Base-by-base conservation (phyloP, 345 rosid species). In the Brassica cretica region DNA sequence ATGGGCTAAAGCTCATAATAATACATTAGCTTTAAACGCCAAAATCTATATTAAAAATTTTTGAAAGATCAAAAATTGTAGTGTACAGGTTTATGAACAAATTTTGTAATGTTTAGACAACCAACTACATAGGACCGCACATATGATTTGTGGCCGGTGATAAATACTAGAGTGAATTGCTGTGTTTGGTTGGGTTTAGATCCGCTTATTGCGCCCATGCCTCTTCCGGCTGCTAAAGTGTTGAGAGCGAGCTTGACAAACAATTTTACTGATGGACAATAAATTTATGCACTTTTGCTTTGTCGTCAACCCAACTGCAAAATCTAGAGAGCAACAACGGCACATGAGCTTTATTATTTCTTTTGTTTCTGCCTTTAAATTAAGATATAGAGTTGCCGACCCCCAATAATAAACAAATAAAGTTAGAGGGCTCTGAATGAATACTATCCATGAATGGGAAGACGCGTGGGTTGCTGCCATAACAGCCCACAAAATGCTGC, bases 121-220 rank as follows among this genome's bases (percentile, higher is more conserved):
- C 49, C 49, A 41, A 41, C 49, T 11, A 41, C 49, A 41, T 11
- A 41, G 49, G 49, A 11, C 49, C 49, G 49, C 5, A 11, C n/a
- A 74, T 30, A 27, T 73, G 9, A 79, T 67, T 73, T 35, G 37
- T 51, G 82, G 82, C 64, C 49, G 66, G 58, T 39, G 58, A 6
- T 51, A 9, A 9, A 11, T 19, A 33, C 58, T 70, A 63, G 76
- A 77, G 72, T 58, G 29, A 32, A 19, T 5, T 27, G 30, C 3
- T 27, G 30, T 27, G 3, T 27, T 71, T 66, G 27, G 73, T 66
- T 53, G 60, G 60, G 27, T 37, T 37, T 37, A 63, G 82, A 63
- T 79, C 82, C 82, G 66, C 61, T 16, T 53, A 79, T 63, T 79
- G 71, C 78, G 78, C 71, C 66, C 53, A 39, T 62, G 70, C 70